Evolutionary conservation across 805 yeast genomes (phyloP), one percentile per base, ranked within the genome.

Genomic region (Myxozyma geophila): DNA sequence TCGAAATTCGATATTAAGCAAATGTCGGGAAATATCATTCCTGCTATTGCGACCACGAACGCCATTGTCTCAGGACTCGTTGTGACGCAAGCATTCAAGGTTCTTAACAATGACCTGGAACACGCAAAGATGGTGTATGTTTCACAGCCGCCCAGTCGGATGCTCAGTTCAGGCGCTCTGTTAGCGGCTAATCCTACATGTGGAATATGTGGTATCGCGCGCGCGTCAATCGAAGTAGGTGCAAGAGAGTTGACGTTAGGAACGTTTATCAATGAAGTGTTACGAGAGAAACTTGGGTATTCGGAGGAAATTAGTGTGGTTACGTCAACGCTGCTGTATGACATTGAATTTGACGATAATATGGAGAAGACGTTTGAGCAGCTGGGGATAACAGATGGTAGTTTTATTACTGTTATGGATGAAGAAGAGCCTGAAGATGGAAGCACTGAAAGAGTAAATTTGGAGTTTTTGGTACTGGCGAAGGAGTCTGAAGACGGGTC

Each of bases 31-130:
- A 95, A 93, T 75, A 95, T 95, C 71, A 95, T 95, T 47, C 99
- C 99, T 0, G 99, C 99, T 0, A 92, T 96, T 70, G 98, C 99
- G 6, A 95, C 99, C 1, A 93, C 98, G 2, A 95, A 95, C 75
- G 98, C 99, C 0, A 87, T 95, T 13, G 87, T 95, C 70, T 92
- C 97, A 0, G 99, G 99, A 0, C 83, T 91, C 69, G 88, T 95
- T 15, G 87, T 92, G 2, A 74, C 93, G 46, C 85, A 87, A 44
- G 88, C 96, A 0, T 76, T 92, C 53, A 83, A 84, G 74, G 74
- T 85, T 59, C 71, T 88, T 52, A 70, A 71, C 13, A 70, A 70
- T 23, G 64, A 66, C 17, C 55, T 62, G 17, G 64, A 70, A 69
- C 60, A 71, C 47, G 71, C 74, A n/a, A 71, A 73, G 64, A 67